Base-by-base conservation (phyloP, 192 early-diverging fungal species). In the Umbelopsis vinacea region DNA sequence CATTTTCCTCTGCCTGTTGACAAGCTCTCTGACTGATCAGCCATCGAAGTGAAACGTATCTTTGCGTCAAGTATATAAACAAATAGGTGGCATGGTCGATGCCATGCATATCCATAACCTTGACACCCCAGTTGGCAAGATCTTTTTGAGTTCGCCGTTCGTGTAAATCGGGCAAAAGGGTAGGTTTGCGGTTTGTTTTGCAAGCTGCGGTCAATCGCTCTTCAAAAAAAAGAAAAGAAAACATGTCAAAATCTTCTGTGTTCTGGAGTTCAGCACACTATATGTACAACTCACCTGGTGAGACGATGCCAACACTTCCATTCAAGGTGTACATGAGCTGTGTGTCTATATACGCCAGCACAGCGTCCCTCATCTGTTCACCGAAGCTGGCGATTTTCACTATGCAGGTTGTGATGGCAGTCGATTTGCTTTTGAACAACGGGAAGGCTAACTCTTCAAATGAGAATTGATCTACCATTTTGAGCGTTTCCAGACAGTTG, bases 111-210 rank as follows among this genome's bases (percentile, higher is more conserved):
- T 75, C 52, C 4, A 75, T 54, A 22, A 79, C 33, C 22, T 66
- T 71, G 50, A 60, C 52, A 8, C 67, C 69, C 43, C 70, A 75
- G 33, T 26, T 69, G 7, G 75, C 67, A n/a, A 79, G 57, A 22
- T 75, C 74, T 26, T 75, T 79, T 69, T 79, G 78, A 21, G 72
- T 70, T 17, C 68, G 67, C 48, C 78, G 21, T 47, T 79, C 78
- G 19, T 67, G 57, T 17, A 79, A 21, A 12, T 69, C 53, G 5
- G 35, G 22, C 12, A 75, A 33, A 14, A 71, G 74, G 22, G 47
- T 57, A 66, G 2, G 17, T 17, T 53, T 17, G n/a, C 33, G 21
- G 21, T 29, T 68, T 17, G 2, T 0, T 50, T 45, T 72, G 29
- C 47, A 12, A 35, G 43, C 26, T 22, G 24, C 15, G 15, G 12